These are phyloP conservation scores for Taiozyma sp. DNA, from an alignment of 1,139 yeast genomes.

Conservation along the genomic window DNA sequence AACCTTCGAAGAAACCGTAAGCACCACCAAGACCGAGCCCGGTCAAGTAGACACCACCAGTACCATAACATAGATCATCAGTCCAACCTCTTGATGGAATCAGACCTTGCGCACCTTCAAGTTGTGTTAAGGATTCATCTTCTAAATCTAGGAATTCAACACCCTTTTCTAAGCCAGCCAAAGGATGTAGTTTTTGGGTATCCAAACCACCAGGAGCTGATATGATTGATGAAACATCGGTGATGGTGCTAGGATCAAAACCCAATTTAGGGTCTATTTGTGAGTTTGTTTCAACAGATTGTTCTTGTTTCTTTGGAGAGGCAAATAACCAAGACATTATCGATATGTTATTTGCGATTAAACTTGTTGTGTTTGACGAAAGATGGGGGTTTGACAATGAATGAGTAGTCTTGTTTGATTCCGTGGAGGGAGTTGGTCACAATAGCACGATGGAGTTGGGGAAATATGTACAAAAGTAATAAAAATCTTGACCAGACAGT, in stretches of 20 bases:
- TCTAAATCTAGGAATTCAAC: constrained; percentile 89
- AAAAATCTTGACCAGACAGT: neutral
- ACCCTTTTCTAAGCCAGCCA: constrained; percentile 88
- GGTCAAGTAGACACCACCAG: constrained; percentile 87
- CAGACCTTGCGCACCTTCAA: constrained; percentile 87
- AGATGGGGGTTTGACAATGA: neutral
- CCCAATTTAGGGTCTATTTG: constrained; percentile 39
- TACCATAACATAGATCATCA: constrained; percentile 95
- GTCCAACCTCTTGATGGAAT: constrained; percentile 96
- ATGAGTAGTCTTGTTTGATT: neutral
- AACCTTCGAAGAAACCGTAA: constrained; percentile 84
- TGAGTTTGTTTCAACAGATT: constrained; percentile 17
- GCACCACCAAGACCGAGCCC: constrained; percentile 86
- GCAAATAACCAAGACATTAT: constrained; percentile 73
- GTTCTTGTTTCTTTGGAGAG: constrained; percentile 31
- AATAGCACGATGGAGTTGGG: neutral
- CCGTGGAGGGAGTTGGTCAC: neutral
- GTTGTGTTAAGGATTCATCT: constrained; percentile 65
- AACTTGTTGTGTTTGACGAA: neutral
- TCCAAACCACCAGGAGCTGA: constrained; percentile 63
- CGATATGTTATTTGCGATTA: neutral
- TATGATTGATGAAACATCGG: constrained; percentile 60
- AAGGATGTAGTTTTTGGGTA: constrained; percentile 77
- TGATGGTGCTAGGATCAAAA: constrained; percentile 63
- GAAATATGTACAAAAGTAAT: neutral